These are phyloP conservation scores for Phytophthora colocasiae DNA, from an alignment of 352 stramenopile species.

Conservation along the genomic window DNA sequence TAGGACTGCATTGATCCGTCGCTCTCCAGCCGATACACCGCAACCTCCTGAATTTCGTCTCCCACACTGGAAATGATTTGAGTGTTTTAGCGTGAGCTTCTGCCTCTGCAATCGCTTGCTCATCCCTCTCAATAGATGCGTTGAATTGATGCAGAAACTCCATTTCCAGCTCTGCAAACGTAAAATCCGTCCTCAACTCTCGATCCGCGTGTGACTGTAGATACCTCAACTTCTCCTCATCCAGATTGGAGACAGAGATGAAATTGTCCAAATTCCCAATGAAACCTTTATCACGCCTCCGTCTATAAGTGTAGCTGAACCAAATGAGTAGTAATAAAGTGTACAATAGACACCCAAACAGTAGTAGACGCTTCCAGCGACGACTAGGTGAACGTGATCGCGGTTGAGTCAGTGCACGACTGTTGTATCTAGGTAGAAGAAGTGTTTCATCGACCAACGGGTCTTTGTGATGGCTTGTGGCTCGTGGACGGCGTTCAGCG, in stretches of 20 bases:
- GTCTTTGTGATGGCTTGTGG: slow-evolving; percentile 7
- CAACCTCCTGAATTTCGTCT: slow-evolving; percentile 25
- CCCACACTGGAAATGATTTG: slow-evolving; percentile 19
- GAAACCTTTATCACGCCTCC: background rate
- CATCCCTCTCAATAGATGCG: slow-evolving; percentile 15
- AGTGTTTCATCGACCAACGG: background rate
- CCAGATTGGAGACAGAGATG: slow-evolving; percentile 21
- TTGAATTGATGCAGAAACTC: slow-evolving; percentile 24
- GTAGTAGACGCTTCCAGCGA: slow-evolving; percentile 21
- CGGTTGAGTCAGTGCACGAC: background rate
- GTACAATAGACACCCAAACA: slow-evolving; percentile 27
- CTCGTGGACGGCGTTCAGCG: slow-evolving; percentile 21
- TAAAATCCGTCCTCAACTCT: slow-evolving; percentile 22
- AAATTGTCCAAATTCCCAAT: background rate
- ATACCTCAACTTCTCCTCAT: slow-evolving; percentile 20
- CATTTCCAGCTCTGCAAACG: slow-evolving; percentile 33
- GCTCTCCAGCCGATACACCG: slow-evolving; percentile 37
- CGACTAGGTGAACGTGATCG: background rate
- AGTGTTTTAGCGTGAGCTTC: slow-evolving; percentile 28
- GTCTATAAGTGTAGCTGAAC: slow-evolving; percentile 6
- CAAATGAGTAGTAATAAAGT: slow-evolving; percentile 26
- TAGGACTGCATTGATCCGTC: slow-evolving; percentile 23
- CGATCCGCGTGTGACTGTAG: slow-evolving; percentile 27
- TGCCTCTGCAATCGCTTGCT: slow-evolving; percentile 17
- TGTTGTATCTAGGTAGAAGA: slow-evolving; percentile 15